Conservation (phyloP, 306 rosid species). For the Amphicarpaea edgeworthii region DNA sequence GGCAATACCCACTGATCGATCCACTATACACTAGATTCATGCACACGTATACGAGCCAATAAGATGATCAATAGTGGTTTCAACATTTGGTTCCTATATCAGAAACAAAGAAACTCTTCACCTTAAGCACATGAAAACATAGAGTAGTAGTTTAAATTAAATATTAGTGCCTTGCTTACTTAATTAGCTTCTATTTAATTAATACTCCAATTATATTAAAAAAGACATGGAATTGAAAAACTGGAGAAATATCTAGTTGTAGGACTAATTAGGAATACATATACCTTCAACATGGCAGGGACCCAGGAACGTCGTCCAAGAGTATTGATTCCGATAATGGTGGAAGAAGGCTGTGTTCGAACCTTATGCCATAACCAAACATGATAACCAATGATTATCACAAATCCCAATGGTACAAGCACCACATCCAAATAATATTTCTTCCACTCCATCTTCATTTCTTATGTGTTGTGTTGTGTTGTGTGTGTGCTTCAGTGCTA, state of each 20-base stretch:
- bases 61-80: not conserved
- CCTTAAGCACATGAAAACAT: not conserved
- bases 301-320: constrained; percentile 83
- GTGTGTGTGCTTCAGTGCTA: constrained; percentile 14
- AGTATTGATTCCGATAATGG: constrained; percentile 80
- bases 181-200: no score
- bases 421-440: constrained; percentile 80
- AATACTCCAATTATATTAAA: not conserved
- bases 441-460: constrained; percentile 71
- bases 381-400: constrained; percentile 66
- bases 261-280: no score
- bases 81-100: constrained; percentile 1
- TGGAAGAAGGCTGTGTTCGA: constrained; percentile 71
- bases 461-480: not conserved
- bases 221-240: not conserved
- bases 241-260: not conserved
- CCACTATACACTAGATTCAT: not conserved
- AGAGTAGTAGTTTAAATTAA: not conserved
- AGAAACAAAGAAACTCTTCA: constrained; percentile 14
- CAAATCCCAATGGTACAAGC: constrained; percentile 75
- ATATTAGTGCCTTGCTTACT: not conserved
- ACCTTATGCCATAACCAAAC: constrained; percentile 86
- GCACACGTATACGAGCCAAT: not conserved
- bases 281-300: constrained; percentile 84
- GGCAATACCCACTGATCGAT: no score